Evolutionary conservation across 768 basidiomycete species (phyloP), one percentile per base, ranked within the genome.

Genomic region (Chalciporus chontae): DNA sequence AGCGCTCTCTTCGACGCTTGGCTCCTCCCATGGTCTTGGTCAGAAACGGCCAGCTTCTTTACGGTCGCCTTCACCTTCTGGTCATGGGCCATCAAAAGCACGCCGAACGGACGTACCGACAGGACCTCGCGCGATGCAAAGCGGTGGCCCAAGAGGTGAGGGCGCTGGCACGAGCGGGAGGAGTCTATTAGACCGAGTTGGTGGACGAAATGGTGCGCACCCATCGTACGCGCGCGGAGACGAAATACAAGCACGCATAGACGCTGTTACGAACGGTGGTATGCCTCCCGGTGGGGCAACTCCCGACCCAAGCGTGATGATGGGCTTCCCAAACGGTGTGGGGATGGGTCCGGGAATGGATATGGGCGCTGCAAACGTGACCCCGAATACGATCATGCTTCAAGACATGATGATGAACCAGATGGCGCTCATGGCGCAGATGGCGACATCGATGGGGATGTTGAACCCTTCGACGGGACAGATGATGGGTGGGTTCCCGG

Each of bases 341-440:
- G 74, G 66, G 63, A 24, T 71, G 67, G 23, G 50, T 15, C 6
- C 42, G 15, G 49, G 63, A 44, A 58, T 63, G 75, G 75, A 61
- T 36, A 61, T 45, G 74, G 70, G 41, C 63, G 67, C 53, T 71
- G 73, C 37, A 78, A 86, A 78, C 34, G 55, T 49, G 83, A 90
- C 63, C 69, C 48, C 77, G 40, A 90, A 84, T 58, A 84, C 87
- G 36, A 56, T 89, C 52, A 70, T 86, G 69, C 68, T 94, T 57
- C 92, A 93, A 68, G 91, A 91, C 64, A 85, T 94, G 78, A 84
- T 94, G 82, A 84, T 89, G 80, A 88, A 80, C 66, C 87, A 93
- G 65, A 90, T 91, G 87, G 86, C 90, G 23, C 76, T 94, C 61
- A 94, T 94, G 93, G 83, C 87, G 48, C 91, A 94, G 70, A 89